Conservation (phyloP, 1,284 basidiomycete species). For the Fomitiporia mediterranea region DNA sequence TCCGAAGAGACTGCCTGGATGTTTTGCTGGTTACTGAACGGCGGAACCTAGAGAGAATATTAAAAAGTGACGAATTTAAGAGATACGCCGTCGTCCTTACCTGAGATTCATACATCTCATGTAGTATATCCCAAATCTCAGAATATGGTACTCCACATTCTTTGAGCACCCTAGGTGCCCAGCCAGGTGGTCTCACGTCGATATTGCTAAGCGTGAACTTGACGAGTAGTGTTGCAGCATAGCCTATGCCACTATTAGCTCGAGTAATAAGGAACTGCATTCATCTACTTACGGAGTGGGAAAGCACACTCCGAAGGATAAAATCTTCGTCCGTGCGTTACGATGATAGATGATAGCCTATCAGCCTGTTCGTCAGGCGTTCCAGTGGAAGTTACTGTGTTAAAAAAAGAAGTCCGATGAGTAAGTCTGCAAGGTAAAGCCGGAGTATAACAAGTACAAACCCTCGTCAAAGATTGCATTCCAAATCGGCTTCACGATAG, state of each 20-base stretch:
- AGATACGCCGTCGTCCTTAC: constrained; percentile 36
- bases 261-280: background rate
- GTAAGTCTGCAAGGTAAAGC: background rate
- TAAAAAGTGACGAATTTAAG: constrained; percentile 9
- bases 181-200: constrained; percentile 60
- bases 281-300: constrained; percentile 60
- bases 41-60: constrained; percentile 54
- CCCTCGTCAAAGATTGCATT: constrained; percentile 79
- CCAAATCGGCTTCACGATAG: constrained; percentile 84
- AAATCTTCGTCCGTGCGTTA: constrained; percentile 61
- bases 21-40: constrained; percentile 75
- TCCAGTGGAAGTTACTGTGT: constrained; percentile 15
- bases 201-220: constrained; percentile 63
- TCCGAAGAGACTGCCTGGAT: constrained; percentile 75
- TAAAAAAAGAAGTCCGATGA: background rate
- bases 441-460: constrained; percentile 32
- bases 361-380: constrained; percentile 16
- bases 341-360: constrained; percentile 3
- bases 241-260: constrained; percentile 39
- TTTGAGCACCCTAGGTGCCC: constrained; percentile 73
- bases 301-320: constrained; percentile 91
- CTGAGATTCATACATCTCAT: constrained; percentile 85
- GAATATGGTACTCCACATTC: constrained; percentile 73
- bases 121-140: constrained; percentile 80
- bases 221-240: constrained; percentile 64